phyloP scores from a whole-genome alignment of 768 basidiomycete genomes.

The Myochromella boudieri region DNA sequence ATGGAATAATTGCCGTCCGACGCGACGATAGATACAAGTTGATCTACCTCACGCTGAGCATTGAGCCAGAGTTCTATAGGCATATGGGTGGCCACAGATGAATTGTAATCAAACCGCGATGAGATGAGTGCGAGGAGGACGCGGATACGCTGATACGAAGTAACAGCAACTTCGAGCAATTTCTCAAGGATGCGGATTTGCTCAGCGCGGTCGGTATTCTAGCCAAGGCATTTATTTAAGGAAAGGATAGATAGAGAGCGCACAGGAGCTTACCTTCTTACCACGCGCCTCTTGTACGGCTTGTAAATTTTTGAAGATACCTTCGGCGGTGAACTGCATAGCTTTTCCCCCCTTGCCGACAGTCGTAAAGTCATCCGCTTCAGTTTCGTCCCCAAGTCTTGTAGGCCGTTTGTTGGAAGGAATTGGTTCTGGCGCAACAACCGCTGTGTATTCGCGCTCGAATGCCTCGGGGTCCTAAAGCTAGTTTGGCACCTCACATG shows the following conservation, averaged over 20 bases:
- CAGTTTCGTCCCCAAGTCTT: slow-evolving; percentile 42
- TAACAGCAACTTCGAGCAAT: slow-evolving; percentile 80
- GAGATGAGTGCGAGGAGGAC: slow-evolving; percentile 93
- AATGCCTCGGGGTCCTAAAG: slow-evolving; percentile 86
- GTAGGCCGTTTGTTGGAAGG: slow-evolving; percentile 34
- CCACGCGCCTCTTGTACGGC: slow-evolving; percentile 92
- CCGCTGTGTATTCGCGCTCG: slow-evolving; percentile 67
- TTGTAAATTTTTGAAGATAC: slow-evolving; percentile 90
- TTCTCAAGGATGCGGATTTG: slow-evolving; percentile 91
- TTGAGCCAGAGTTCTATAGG: slow-evolving; percentile 89
- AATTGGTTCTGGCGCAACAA: slow-evolving; percentile 45
- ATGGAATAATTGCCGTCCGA: slow-evolving; percentile 75
- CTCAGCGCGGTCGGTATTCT: slow-evolving; percentile 97
- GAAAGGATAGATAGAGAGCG: background rate
- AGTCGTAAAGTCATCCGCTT: slow-evolving; percentile 77
- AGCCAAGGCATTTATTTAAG: slow-evolving; percentile 1
- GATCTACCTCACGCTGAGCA: slow-evolving; percentile 86
- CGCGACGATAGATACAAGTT: slow-evolving; percentile 78
- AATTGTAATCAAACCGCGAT: slow-evolving; percentile 96
- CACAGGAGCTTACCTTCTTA: slow-evolving; percentile 71
- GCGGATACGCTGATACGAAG: slow-evolving; percentile 90
- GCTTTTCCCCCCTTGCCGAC: slow-evolving; percentile 89
- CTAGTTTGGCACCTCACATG: slow-evolving; percentile 1
- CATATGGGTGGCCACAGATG: slow-evolving; percentile 83
- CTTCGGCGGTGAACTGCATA: slow-evolving; percentile 78